phyloP scores from a whole-genome alignment of 306 rosid species.

The Vigna hirtella region DNA sequence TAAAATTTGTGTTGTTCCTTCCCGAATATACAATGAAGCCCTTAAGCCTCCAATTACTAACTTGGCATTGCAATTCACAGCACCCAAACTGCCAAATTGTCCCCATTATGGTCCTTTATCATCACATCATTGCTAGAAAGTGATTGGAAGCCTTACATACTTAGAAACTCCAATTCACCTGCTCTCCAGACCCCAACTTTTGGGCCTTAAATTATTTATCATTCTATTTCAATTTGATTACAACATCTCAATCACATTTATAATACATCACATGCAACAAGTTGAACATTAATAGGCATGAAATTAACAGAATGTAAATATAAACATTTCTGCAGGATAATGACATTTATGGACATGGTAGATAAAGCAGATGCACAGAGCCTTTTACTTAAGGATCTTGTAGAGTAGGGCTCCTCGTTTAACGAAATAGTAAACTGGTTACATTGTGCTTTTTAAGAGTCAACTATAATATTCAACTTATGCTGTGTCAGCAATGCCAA shows the following conservation, averaged over 20 bases:
- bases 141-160: constrained; percentile 22
- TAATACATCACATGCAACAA: constrained; percentile 2
- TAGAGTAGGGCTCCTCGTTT: neutral
- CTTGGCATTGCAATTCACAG: neutral
- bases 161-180: constrained; percentile 9
- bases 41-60: constrained; percentile 1
- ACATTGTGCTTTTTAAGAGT: constrained; percentile 19
- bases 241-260: constrained; percentile 1
- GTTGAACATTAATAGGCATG: constrained; percentile 30
- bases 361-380: neutral
- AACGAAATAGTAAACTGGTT: constrained; percentile 13
- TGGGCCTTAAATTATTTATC: neutral
- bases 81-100: neutral
- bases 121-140: constrained; percentile 1
- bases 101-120: constrained; percentile 25
- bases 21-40: constrained; percentile 10
- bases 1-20: neutral
- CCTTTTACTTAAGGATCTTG: neutral
- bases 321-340: neutral
- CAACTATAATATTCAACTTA: constrained; percentile 19
- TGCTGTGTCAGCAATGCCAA: constrained; percentile 1
- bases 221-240: neutral
- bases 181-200: constrained; percentile 19
- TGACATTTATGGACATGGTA: neutral
- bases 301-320: neutral